These are phyloP conservation scores for Aphanomyces euteiches DNA, from an alignment of 352 stramenopile species.

Conservation along the genomic window DNA sequence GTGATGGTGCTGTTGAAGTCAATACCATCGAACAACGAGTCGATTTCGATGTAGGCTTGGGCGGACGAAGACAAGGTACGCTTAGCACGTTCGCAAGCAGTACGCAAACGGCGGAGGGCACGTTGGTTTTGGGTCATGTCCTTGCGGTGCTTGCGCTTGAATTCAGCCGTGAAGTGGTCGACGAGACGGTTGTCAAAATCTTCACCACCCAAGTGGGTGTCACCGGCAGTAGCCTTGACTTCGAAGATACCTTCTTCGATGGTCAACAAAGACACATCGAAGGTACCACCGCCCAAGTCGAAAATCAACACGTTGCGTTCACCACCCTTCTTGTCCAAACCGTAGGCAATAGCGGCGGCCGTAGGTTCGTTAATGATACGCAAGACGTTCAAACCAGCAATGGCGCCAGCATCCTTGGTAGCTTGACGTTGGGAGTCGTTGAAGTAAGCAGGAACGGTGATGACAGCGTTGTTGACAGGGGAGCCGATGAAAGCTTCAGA, in stretches of 20 bases:
- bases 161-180: constrained; percentile 85
- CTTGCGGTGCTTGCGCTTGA: constrained; percentile 84
- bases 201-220: constrained; percentile 87
- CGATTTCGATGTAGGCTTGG: constrained; percentile 88
- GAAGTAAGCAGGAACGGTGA: constrained; percentile 95
- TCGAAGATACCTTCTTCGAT: constrained; percentile 94
- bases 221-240: constrained; percentile 89
- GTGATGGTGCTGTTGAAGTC: constrained; percentile 92
- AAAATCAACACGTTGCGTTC: constrained; percentile 92
- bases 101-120: constrained; percentile 83
- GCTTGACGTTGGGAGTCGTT: constrained; percentile 94
- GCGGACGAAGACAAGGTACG: constrained; percentile 82
- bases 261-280: constrained; percentile 87
- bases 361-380: constrained; percentile 97
- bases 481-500: constrained; percentile 77
- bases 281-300: constrained; percentile 87
- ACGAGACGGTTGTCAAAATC: constrained; percentile 91
- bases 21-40: constrained; percentile 90
- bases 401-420: constrained; percentile 91
- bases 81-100: constrained; percentile 90
- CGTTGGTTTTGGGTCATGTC: constrained; percentile 77
- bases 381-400: constrained; percentile 90
- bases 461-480: constrained; percentile 69
- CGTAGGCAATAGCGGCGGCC: constrained; percentile 88
- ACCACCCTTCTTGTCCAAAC: constrained; percentile 85